Base-by-base conservation (phyloP, 2,329 filamentous ascomycete species). In the Fusarium piperis region DNA sequence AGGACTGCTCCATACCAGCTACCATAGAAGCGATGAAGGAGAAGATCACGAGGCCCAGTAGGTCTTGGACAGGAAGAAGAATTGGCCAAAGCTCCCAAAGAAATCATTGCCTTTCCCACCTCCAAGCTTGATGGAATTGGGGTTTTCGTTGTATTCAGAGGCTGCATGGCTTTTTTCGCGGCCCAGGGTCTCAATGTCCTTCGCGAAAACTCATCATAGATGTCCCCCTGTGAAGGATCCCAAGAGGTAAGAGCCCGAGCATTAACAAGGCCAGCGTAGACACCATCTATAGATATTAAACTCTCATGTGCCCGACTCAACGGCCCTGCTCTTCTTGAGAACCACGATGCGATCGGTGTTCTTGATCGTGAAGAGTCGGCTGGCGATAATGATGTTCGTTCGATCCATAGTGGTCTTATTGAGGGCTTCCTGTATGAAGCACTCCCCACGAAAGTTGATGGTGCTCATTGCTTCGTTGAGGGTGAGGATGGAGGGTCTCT, bases 271-370 rank as follows among this genome's bases (percentile, higher is more conserved):
- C 86, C 87, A 39, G 86, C 87, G 74, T 95, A 95, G 15, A 92
- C 85, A 1, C 92, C 84, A 4, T 89, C 84, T 39, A 86, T 80
- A 3, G 84, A 78, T 1, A 97, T 83, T 0, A 97, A 86, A 41
- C 89, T 87, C 7, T 94, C 89, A 70, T 97, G 88, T 94, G 0
- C 94, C 94, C 72, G 91, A 84, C 79, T 97, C 93, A 9, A 92
- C 86, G 0, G 94, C 88, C 58, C 86, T 82, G 2, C 94, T 94
- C 73, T 91, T 88, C 53, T 91, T 87, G 60, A 97, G 80, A 1
- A 97, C 94, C 7, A 94, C 84, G 60, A 97, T 97, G 38, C 90
- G 89, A 76, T 97, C 91, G 3, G 94, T 93, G 70, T 92, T 89
- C 78, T 90, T 91, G 74, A 94, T 92, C 0, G 92, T 94, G 0